Evolutionary conservation across 1,139 yeast species (phyloP).

Genomic region (Debaryomycetaceae sp.): DNA sequence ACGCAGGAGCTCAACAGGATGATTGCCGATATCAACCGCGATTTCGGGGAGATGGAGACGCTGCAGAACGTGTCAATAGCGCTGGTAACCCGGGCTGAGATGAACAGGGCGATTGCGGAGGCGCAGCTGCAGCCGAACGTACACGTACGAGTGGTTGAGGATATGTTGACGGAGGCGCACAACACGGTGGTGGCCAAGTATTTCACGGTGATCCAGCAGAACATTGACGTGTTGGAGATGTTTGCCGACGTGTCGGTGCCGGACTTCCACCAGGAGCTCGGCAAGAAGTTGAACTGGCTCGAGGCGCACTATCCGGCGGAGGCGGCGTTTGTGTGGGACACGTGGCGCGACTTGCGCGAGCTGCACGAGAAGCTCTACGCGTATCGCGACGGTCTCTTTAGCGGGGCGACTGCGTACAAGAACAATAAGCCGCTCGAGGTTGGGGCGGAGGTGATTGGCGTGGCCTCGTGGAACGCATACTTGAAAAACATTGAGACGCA

Average conservation of each 20-base stretch:
- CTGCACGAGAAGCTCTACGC: slow-evolving; percentile 45
- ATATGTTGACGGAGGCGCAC: slow-evolving; percentile 24
- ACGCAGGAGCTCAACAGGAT: slow-evolving; percentile 36
- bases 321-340: slow-evolving; percentile 41
- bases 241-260: slow-evolving; percentile 57
- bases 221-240: slow-evolving; percentile 58
- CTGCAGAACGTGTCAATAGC: slow-evolving; percentile 19
- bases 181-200: slow-evolving; percentile 23
- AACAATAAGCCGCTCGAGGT: slow-evolving; percentile 8
- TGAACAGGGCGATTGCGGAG: slow-evolving; percentile 39
- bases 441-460: slow-evolving; percentile 16
- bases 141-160: slow-evolving; percentile 21
- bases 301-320: slow-evolving; percentile 10
- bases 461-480: slow-evolving; percentile 39
- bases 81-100: slow-evolving; percentile 42
- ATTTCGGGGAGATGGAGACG: slow-evolving; percentile 30
- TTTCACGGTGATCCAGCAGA: slow-evolving; percentile 37
- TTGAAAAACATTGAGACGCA: slow-evolving; percentile 51
- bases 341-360: slow-evolving; percentile 57
- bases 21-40: slow-evolving; percentile 40
- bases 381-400: slow-evolving; percentile 46
- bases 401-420: slow-evolving; percentile 31
- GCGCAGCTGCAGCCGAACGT: slow-evolving; percentile 26
- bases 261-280: slow-evolving; percentile 36
- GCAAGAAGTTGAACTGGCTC: slow-evolving; percentile 19